phyloP scores from a whole-genome alignment of 2,329 filamentous ascomycete species.

The Arthrobotrys megalospora region DNA sequence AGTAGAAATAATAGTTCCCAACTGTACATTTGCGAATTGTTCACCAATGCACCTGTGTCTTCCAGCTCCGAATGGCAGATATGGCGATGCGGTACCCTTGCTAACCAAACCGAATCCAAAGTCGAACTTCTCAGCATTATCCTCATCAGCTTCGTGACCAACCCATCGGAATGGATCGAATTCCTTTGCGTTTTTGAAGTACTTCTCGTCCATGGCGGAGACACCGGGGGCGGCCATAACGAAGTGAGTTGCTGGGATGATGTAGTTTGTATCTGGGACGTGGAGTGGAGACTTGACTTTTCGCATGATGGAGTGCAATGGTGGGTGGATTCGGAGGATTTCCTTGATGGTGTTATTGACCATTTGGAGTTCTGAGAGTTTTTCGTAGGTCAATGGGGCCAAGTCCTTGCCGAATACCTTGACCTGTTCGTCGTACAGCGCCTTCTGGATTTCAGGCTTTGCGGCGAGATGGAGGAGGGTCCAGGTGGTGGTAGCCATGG shows the following conservation, averaged over 20 bases:
- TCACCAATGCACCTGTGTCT: conserved; percentile 82
- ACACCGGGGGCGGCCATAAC: conserved; percentile 71
- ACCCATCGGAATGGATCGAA: conserved; percentile 78
- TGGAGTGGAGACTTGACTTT: conserved; percentile 78
- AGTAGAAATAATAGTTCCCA: conserved; percentile 76
- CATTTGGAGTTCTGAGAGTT: conserved; percentile 75
- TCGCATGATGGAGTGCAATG: conserved; percentile 81
- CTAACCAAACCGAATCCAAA: conserved; percentile 75
- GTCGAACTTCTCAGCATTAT: conserved; percentile 73
- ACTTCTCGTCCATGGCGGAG: conserved; percentile 71
- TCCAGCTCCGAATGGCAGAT: conserved; percentile 81
- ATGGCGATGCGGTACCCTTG: conserved; percentile 75
- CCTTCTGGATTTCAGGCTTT: conserved; percentile 77
- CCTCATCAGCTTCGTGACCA: conserved; percentile 65
- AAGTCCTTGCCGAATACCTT: conserved; percentile 72
- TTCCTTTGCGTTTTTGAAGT: conserved; percentile 74
- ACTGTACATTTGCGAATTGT: conserved; percentile 81
- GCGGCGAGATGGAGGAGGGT: conserved; percentile 81
- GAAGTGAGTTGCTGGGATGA: conserved; percentile 71
- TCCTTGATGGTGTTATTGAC: conserved; percentile 78
- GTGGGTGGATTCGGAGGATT: conserved; percentile 79
- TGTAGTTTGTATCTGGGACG: conserved; percentile 73
- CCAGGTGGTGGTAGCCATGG: conserved; percentile 83
- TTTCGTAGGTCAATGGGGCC: conserved; percentile 73
- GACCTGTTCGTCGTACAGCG: conserved; percentile 79